These are phyloP conservation scores for Petasospora rhodanensis DNA, from an alignment of 1,139 yeast species.

Conservation along the genomic window DNA sequence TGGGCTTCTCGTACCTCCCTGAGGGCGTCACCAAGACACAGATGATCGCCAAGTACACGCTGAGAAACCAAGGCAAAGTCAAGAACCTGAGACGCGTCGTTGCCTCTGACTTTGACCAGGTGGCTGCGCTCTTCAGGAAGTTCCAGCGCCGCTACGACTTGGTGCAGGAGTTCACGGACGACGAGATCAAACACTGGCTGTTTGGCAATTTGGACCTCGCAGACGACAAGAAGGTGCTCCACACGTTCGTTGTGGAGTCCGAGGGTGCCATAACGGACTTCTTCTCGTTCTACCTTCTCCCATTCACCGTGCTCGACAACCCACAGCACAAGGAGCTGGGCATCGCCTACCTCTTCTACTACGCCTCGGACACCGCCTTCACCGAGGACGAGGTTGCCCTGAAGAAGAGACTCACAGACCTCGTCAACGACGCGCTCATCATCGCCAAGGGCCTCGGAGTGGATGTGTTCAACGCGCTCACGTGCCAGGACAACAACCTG, in stretches of 20 bases:
- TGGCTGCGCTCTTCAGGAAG: slow-evolving; percentile 49
- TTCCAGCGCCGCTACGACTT: slow-evolving; percentile 72
- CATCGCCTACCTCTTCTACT: slow-evolving; percentile 86
- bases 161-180: slow-evolving; percentile 61
- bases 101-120: slow-evolving; percentile 58
- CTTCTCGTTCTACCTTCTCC: slow-evolving; percentile 82
- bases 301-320: slow-evolving; percentile 78
- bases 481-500: slow-evolving; percentile 82
- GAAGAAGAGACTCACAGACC: slow-evolving; percentile 51
- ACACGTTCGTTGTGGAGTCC: slow-evolving; percentile 77
- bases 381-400: slow-evolving; percentile 35
- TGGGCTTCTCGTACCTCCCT: slow-evolving; percentile 83
- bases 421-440: slow-evolving; percentile 74
- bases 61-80: slow-evolving; percentile 57
- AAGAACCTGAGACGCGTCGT: slow-evolving; percentile 64
- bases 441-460: slow-evolving; percentile 62
- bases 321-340: slow-evolving; percentile 64
- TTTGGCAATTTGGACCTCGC: slow-evolving; percentile 40
- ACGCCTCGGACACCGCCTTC: slow-evolving; percentile 65
- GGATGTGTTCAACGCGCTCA: slow-evolving; percentile 91
- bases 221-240: slow-evolving; percentile 49
- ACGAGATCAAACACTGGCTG: slow-evolving; percentile 82
- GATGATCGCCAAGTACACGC: slow-evolving; percentile 75
- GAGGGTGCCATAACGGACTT: slow-evolving; percentile 76
- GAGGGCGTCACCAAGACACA: slow-evolving; percentile 68